Evolutionary conservation across 1,139 yeast genomes (phyloP), one percentile per base, ranked within the genome.

Genomic region (Pneumocystis murina): DNA sequence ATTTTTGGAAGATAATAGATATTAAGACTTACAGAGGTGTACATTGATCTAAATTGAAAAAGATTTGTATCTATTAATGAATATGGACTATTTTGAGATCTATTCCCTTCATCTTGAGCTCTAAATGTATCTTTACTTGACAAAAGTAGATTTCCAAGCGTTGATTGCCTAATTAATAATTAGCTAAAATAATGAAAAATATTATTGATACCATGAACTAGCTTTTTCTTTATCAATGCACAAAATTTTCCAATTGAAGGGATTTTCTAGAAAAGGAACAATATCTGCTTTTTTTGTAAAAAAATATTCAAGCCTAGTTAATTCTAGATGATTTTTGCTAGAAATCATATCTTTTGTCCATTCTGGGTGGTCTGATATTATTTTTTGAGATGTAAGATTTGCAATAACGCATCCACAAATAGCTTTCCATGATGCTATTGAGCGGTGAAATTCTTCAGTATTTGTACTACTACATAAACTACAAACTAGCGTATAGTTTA

Each of bases 351-450:
- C 59, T 43, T 63, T 61, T 17, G 59, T 61, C 62, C 63, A 59
- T 14, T 17, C 17, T n/a, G 60, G 66, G 39, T 63, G 59, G 24
- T 39, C 43, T 12, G 61, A 43, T 16, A 61, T 54, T n/a, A 63
- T 63, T 20, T 60, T 59, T 60, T 61, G 63, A 30, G 64, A 59
- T 5, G 64, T 61, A 20, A 64, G 59, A 33, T 65, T 65, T 30
- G 66, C 67, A 61, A 65, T 40, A 12, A 63, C 61, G 7, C 61
- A 62, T n/a, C 66, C 67, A 54, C 64, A 61, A 20, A 65, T 58
- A 36, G 63, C 59, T 30, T 58, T 62, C 67, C 67, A 65, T 24
- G 66, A 59, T 14, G 64, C 61, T 16, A 55, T 55, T 24, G 61
- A 43, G 30, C 66, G 61, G 6, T 54, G 60, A 48, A 65, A 65